Evolutionary conservation across 768 basidiomycete genomes (phyloP).

Genomic region (Crucibulum laeve): DNA sequence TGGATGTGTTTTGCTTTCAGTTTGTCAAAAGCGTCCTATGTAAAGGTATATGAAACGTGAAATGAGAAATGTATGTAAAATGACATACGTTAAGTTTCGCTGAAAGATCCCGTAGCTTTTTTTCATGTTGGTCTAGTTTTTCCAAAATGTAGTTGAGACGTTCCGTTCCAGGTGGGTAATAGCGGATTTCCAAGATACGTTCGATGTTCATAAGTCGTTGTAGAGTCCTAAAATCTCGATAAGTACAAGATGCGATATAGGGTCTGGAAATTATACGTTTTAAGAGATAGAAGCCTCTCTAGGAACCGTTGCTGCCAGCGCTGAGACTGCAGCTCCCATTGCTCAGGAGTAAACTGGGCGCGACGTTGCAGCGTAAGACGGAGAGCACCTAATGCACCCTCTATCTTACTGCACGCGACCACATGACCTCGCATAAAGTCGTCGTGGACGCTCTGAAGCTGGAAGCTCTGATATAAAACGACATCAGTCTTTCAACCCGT

Average conservation of each 20-base stretch:
- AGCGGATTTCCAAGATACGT: conserved; percentile 18
- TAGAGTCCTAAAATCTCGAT: conserved; percentile 20
- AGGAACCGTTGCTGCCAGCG: conserved; percentile 28
- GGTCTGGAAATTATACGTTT: conserved; percentile 18
- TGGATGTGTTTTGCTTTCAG: conserved; percentile 28
- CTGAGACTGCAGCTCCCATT: conserved; percentile 26
- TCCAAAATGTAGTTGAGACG: conserved; percentile 21
- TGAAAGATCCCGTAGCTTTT: conserved; percentile 31
- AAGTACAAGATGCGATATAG: background rate
- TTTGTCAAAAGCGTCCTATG: conserved; percentile 27
- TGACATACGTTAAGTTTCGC: conserved; percentile 28
- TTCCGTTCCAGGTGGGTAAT: conserved; percentile 16
- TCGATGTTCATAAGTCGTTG: conserved; percentile 21
- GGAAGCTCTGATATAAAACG: too few species aligned
- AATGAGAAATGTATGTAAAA: background rate
- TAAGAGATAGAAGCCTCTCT: conserved; percentile 25
- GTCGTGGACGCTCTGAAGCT: too few species aligned
- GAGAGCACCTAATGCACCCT: conserved; percentile 22
- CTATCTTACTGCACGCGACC: too few species aligned
- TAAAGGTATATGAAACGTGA: background rate
- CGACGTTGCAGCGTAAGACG: conserved; percentile 19
- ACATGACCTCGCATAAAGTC: too few species aligned
- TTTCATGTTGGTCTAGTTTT: conserved; percentile 35
- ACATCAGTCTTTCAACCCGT: too few species aligned
- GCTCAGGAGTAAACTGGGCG: conserved; percentile 22